Base-by-base conservation (phyloP, 2,329 filamentous ascomycete genomes). In the Fusarium irregulare region DNA sequence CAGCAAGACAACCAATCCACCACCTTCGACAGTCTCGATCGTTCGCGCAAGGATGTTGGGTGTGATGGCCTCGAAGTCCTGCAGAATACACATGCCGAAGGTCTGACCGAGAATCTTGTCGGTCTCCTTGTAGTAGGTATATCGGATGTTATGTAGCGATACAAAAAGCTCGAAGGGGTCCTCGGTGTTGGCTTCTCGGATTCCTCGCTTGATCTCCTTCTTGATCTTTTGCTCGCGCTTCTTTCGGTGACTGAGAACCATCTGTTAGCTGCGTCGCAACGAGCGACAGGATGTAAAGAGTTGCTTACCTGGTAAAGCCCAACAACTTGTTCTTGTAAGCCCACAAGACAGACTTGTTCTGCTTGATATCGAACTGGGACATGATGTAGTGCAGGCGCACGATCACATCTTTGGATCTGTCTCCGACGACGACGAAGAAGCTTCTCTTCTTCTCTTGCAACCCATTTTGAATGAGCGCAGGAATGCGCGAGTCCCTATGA, bases 101-200 rank as follows among this genome's bases (percentile, higher is more conserved):
- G 96, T 99, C 80, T 98, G 97, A 79, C 96, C 96, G 60, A 98
- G 83, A 77, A 99, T 98, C 86, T 98, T 98, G 77, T 99, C 96
- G 28, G 96, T 98, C 84, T 99, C 96, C 83, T 99, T 99, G 86
- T 99, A 99, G 86, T 97, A 99, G 61, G 96, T 93, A 87, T 99
- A 99, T 80, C 96, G 92, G 79, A 99, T 97, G 81, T 98, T 94
- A 83, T 98, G 93, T 60, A 97, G 90, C 62, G 94, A 96, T 75
- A 98, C 92, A 82, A 98, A 99, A 57, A 98, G 88, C 83, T 99
- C 96, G 84, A 99, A 99, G 0, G 96, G 92, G 78, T 99, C 96
- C 78, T 97, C 93, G 57, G 90, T 88, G 80, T 99, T 97, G 68
- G 92, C 89, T 81, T 99, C 96, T 77, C 97, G 89, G 72, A 94